Evolutionary conservation across 768 basidiomycete genomes (phyloP).

Genomic region (Kondoa malvinella): DNA sequence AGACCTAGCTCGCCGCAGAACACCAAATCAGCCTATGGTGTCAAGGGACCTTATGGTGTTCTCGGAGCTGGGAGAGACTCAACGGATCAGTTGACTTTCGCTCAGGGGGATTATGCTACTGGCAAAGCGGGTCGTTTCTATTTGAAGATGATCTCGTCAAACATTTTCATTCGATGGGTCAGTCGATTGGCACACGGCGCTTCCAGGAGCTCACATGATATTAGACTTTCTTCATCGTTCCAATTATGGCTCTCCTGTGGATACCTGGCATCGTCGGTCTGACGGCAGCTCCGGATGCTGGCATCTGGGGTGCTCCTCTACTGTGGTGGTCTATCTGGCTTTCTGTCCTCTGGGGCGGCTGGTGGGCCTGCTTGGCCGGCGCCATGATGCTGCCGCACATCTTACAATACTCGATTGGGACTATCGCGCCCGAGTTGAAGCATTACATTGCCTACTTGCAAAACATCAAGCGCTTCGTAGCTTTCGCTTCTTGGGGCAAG

Average conservation of each 20-base stretch:
- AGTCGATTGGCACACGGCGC: too few relatives aligned
- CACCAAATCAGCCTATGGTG: too few relatives aligned
- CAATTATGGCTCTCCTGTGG: conserved; percentile 48
- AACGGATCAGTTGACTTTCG: conserved; percentile 3
- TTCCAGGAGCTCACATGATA: too few relatives aligned
- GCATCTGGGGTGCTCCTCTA: conserved; percentile 36
- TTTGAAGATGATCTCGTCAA: conserved; percentile 19
- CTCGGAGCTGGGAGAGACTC: neutral
- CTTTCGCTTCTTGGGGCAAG: conserved; percentile 47
- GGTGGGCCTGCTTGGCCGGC: conserved; percentile 56
- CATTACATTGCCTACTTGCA: conserved; percentile 65
- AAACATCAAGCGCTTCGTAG: conserved; percentile 45
- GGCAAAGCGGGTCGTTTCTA: conserved; percentile 28
- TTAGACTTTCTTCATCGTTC: conserved; percentile 52
- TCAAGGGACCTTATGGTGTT: neutral
- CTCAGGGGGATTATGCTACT: conserved; percentile 30
- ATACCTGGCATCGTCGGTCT: conserved; percentile 56
- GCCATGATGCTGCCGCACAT: conserved; percentile 35
- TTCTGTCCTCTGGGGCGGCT: conserved; percentile 61
- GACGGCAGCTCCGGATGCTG: conserved; percentile 39
- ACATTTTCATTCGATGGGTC: conserved; percentile 33
- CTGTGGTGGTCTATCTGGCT: conserved; percentile 29
- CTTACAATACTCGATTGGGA: conserved; percentile 43
- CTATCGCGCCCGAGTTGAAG: conserved; percentile 52
- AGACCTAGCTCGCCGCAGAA: too few relatives aligned